Base-by-base conservation (phyloP, 2,329 filamentous ascomycete genomes). In the Sporothrix dimorphospora region DNA sequence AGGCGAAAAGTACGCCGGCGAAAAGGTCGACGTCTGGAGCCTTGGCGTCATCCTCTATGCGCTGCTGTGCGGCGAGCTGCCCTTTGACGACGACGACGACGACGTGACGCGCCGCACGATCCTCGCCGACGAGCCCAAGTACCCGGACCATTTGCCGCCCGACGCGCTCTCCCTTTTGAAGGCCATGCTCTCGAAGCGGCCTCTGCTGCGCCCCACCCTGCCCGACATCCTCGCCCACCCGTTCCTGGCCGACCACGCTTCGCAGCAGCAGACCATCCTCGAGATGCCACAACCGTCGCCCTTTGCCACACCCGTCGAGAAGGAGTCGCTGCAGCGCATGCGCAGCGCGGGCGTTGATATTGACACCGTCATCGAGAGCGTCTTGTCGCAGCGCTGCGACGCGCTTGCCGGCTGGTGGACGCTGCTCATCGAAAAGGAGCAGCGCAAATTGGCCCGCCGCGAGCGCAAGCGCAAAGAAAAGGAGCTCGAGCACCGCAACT, bases 1-100 rank as follows among this genome's bases (percentile, higher is more conserved):
- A 81, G 96, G 94, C 51, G 96, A 99, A 81, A 98, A 97, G 81
- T 99, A 99, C 79, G 96, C 94, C 0, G 95, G 94, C 34, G 94
- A 98, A 83, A 98, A 98, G 83, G 95, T 99, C 66, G 96, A 99
- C 78, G 94, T 99, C 4, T 99, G 93, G 93, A 96, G 93, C 78
- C 80, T 97, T 75, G 93, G 93, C 14, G 91, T 97, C 71, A 96
- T 97, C 73, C 84, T 96, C 1, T 96, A 94, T 78, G 93, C 93
- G 66, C 83, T 97, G 72, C 83, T 97, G 34, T 93, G 91, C 74
- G 93, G 93, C 71, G 93, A 96, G 81, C 85, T 99, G 53, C 96
- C 96, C 0, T 99, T 97, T 77, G 96, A 99, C 81, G 96, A 98
- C 75, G 96, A 99, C 79, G 92, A 97, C 78, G 96, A 99, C 79